These are phyloP conservation scores for Vaccinium myrtillus DNA, from an alignment of 148 eudicot species.

Conservation along the genomic window DNA sequence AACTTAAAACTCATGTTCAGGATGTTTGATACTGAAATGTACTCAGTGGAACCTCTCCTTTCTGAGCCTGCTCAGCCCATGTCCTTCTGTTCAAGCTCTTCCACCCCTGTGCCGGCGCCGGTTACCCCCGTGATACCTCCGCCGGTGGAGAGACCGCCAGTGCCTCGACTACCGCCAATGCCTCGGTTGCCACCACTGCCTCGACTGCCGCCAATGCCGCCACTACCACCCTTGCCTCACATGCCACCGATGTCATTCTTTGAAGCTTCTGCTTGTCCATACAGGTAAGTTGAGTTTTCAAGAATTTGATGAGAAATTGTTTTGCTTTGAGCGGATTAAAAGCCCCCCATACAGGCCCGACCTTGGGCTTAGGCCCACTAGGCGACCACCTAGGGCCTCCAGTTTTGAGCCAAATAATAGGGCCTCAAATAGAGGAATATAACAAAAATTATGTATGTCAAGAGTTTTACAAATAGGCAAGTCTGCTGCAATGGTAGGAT, in stretches of 20 bases:
- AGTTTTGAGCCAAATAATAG: too few species aligned
- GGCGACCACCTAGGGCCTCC: too few species aligned
- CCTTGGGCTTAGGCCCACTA: too few species aligned
- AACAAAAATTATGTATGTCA: too few species aligned
- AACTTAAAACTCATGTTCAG: slow-evolving; percentile 47
- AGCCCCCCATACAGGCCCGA: neutral
- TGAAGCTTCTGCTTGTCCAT: slow-evolving; percentile 73
- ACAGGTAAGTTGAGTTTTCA: slow-evolving; percentile 41
- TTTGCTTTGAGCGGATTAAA: neutral
- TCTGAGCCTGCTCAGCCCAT: slow-evolving; percentile 77
- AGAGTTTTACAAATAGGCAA: too few species aligned
- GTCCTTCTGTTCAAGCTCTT: slow-evolving; percentile 53
- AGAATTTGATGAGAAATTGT: neutral
- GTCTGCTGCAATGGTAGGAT: too few species aligned
- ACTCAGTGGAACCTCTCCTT: slow-evolving; percentile 60
- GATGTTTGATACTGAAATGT: slow-evolving; percentile 67
- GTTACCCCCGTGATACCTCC: slow-evolving; percentile 30
- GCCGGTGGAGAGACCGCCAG: neutral
- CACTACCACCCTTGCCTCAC: slow-evolving; percentile 31
- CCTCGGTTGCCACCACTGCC: slow-evolving; percentile 37
- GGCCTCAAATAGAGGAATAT: too few species aligned
- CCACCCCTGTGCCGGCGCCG: slow-evolving; percentile 24
- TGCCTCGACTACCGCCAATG: slow-evolving; percentile 23
- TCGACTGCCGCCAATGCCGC: slow-evolving; percentile 45
- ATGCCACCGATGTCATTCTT: slow-evolving; percentile 59